Evolutionary conservation across 352 stramenopile species (phyloP).

Genomic region (Globisporangium nunn): DNA sequence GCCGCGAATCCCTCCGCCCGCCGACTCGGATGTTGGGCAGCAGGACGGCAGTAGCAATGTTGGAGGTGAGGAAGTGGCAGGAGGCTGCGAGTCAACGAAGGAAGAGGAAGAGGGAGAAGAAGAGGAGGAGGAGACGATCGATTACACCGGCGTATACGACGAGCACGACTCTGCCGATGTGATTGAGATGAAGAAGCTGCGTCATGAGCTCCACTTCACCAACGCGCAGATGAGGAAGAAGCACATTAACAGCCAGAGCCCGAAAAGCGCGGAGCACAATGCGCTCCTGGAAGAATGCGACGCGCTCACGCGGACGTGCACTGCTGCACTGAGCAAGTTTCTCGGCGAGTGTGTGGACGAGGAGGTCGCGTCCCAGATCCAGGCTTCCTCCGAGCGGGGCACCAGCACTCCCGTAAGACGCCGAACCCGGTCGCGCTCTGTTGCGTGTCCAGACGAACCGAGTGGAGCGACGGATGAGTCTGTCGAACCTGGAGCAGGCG

Average conservation of each 20-base stretch:
- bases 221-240: slow-evolving; percentile 25
- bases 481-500: not conserved
- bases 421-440: slow-evolving; percentile 9
- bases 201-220: slow-evolving; percentile 49
- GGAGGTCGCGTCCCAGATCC: not conserved
- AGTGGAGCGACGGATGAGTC: not conserved
- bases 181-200: slow-evolving; percentile 68
- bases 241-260: not conserved
- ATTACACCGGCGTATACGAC: slow-evolving; percentile 30
- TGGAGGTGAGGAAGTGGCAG: not conserved
- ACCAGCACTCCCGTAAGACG: not conserved
- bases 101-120: not conserved
- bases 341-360: slow-evolving; percentile 22
- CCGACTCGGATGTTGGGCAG: too few relatives aligned
- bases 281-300: slow-evolving; percentile 57
- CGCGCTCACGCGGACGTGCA: slow-evolving; percentile 49
- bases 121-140: slow-evolving; percentile 13
- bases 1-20: not conserved
- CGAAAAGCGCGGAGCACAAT: slow-evolving; percentile 25
- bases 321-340: slow-evolving; percentile 57
- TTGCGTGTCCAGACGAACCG: slow-evolving; percentile 4
- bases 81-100: not conserved
- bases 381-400: not conserved
- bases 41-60: not conserved
- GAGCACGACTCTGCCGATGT: slow-evolving; percentile 41